Base-by-base conservation (phyloP, 169 alveolate species). In the Plasmodium chabaudi region DNA sequence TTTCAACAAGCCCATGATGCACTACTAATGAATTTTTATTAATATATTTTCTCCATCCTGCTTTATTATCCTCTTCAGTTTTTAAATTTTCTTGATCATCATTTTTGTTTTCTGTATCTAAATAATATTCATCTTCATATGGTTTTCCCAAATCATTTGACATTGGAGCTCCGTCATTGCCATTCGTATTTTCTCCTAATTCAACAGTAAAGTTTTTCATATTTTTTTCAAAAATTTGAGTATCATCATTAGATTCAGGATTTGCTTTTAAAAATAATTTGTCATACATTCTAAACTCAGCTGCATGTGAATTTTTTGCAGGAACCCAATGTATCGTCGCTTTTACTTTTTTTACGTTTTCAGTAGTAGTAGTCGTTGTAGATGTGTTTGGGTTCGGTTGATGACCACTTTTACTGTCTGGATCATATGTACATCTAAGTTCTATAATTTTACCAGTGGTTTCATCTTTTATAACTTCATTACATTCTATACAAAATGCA, bases 241-340 rank as follows among this genome's bases (percentile, higher is more conserved):
- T 42, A 3, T 82, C 90, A 5, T 67, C 90, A n/a, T 65, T 57
- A 5, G 90, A 67, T 17, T 82, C 90, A 9, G 97, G 97, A 71
- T 93, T 93, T 21, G 96, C 89, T 72, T 94, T 93, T 19, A 94
- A 89, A 82, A 95, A 95, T n/a, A 95, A 86, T 44, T 96, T 94
- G 25, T 95, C 95, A 71, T 93, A 95, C 94, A 95, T 88, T 15
- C 97, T 75, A 39, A 95, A 73, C 75, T 95, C 96, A 9, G 95
- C 96, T 19, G 49, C 70, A 51, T 17, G 74, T 15, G 95, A 89
- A 74, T 94, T 93, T 27, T 72, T 77, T 27, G 51, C 87, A 19
- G 93, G 34, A 13, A 95, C 70, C 97, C 97, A 95, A 87, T 95
- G 97, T 21, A 95, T 94, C 3, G 97, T 93, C 23, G 96, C 94